A percentile compares a stretch with the other conserved stretches of the same genome.
phyloP scores from a whole-genome alignment of 2,329 filamentous ascomycete species.

The Exophiala xenobiotica region DNA sequence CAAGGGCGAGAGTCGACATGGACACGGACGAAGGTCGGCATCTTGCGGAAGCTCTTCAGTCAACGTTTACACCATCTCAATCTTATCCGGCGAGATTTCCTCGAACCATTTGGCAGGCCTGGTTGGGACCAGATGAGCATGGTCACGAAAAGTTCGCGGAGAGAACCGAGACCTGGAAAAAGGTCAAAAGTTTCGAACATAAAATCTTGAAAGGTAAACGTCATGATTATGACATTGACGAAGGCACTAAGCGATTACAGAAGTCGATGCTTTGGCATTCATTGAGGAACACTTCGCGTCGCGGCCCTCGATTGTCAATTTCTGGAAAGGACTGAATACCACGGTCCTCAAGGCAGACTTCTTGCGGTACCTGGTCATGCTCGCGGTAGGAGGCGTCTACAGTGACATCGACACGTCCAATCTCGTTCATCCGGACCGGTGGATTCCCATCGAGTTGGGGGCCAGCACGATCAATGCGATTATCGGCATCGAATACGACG shows the following conservation, averaged over 20 bases:
- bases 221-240: not conserved
- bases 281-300: conserved; percentile 68
- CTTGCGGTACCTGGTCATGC: conserved; percentile 70
- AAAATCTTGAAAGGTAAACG: conserved; percentile 13
- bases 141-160: conserved; percentile 7
- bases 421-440: conserved; percentile 77
- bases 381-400: conserved; percentile 79
- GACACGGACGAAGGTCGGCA: conserved; percentile 3
- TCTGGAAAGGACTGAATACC: conserved; percentile 60
- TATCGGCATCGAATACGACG: conserved; percentile 93
- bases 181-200: conserved; percentile 13
- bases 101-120: conserved; percentile 10
- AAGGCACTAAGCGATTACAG: conserved; percentile 32
- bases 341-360: conserved; percentile 76
- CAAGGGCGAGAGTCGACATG: conserved; percentile 2
- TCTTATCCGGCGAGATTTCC: conserved; percentile 9
- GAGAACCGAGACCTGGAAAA: conserved; percentile 15
- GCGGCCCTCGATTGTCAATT: conserved; percentile 63
- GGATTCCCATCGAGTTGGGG: conserved; percentile 78
- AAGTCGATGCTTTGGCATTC: conserved; percentile 65
- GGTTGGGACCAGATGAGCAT: conserved; percentile 6
- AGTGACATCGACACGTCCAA: conserved; percentile 88
- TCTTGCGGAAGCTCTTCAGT: conserved; percentile 2
- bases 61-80: not conserved
- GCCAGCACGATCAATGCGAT: conserved; percentile 77